Evolutionary conservation across 2,329 filamentous ascomycete species (phyloP).

Genomic region (Trichoderma endophyticum): DNA sequence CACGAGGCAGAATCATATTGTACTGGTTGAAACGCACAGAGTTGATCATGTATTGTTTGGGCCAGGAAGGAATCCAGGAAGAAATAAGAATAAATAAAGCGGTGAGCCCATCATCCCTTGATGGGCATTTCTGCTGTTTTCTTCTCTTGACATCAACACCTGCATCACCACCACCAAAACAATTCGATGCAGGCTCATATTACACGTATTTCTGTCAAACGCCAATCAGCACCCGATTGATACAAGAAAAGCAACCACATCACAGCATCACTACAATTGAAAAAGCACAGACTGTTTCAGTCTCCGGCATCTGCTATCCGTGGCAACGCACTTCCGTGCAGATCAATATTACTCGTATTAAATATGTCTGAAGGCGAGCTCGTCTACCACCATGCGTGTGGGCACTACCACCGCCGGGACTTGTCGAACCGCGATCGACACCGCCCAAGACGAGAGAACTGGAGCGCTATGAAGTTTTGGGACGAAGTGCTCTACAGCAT

Average conservation of each 20-base stretch:
- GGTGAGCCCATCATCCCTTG: not conserved
- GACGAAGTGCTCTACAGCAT: conserved; percentile 39
- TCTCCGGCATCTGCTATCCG: not conserved
- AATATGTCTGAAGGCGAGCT: conserved; percentile 20
- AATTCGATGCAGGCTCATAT: not conserved
- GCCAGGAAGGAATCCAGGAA: not conserved
- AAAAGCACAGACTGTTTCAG: not conserved
- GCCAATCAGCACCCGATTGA: not conserved
- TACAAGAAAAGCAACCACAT: not conserved
- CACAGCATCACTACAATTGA: not conserved
- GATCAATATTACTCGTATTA: not conserved
- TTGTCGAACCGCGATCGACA: conserved; percentile 17
- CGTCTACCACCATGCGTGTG: conserved; percentile 29
- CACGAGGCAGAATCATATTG: not conserved
- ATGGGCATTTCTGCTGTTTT: not conserved
- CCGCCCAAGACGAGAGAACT: conserved; percentile 24
- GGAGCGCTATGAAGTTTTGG: conserved; percentile 38
- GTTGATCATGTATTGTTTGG: not conserved
- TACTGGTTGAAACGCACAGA: not conserved
- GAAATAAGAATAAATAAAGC: not conserved
- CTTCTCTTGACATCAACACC: not conserved
- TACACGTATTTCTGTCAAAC: not conserved
- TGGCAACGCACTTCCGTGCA: not conserved
- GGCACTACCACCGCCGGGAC: conserved; percentile 28
- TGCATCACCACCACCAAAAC: not conserved